phyloP scores from a whole-genome alignment of 768 basidiomycete species.

The Lactarius indigo region DNA sequence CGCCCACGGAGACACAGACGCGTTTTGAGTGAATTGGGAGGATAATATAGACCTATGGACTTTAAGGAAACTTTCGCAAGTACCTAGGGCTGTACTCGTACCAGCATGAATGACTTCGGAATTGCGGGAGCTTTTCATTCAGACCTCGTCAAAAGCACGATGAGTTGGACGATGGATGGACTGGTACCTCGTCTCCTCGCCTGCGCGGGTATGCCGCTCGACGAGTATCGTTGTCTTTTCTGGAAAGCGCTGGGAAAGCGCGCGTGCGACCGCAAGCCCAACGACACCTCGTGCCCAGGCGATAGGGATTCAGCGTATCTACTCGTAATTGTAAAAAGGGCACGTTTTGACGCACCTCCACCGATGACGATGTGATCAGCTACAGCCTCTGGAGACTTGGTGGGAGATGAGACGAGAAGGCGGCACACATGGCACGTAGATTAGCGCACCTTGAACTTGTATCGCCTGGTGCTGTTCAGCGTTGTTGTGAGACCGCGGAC shows the following conservation, averaged over 20 bases:
- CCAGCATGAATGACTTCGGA: constrained; percentile 95
- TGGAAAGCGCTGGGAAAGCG: constrained; percentile 60
- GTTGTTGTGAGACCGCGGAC: constrained; percentile 44
- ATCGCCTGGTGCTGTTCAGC: constrained; percentile 57
- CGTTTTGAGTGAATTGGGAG: constrained; percentile 78
- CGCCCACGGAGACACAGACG: constrained; percentile 83
- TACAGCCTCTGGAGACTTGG: constrained; percentile 58
- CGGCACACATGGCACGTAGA: neutral
- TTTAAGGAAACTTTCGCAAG: neutral
- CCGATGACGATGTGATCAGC: constrained; percentile 89
- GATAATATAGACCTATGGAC: constrained; percentile 79
- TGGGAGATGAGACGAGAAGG: constrained; percentile 3
- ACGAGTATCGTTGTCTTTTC: constrained; percentile 73
- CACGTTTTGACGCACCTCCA: constrained; percentile 53
- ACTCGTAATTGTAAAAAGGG: neutral
- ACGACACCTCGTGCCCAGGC: constrained; percentile 55
- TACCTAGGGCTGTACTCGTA: constrained; percentile 28
- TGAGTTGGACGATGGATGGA: neutral
- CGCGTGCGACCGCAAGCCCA: constrained; percentile 82
- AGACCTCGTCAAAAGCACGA: constrained; percentile 5
- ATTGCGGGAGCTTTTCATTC: constrained; percentile 68
- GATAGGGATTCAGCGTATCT: neutral
- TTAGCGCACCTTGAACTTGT: constrained; percentile 54
- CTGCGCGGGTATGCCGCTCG: constrained; percentile 69
- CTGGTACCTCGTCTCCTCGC: constrained; percentile 80